Evolutionary conservation across 768 basidiomycete species (phyloP).

Genomic region (Cantharellus anzutake): DNA sequence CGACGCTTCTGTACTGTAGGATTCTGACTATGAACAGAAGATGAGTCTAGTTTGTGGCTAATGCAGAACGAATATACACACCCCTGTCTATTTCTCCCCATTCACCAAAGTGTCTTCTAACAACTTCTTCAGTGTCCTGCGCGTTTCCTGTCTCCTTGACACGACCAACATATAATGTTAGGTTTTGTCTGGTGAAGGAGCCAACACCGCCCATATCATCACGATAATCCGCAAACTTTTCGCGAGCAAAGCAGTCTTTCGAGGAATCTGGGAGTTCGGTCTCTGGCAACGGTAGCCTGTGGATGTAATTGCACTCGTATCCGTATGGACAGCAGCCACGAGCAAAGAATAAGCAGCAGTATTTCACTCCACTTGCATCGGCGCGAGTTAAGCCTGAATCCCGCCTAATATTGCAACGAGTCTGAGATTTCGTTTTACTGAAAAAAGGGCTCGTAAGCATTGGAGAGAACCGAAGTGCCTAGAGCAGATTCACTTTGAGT

Average conservation of each 20-base stretch:
- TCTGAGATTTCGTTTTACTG: conserved; percentile 88
- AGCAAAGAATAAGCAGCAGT: conserved; percentile 87
- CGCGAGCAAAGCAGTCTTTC: conserved; percentile 91
- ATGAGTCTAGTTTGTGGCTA: conserved; percentile 9
- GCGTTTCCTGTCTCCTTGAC: conserved; percentile 85
- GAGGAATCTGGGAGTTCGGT: conserved; percentile 70
- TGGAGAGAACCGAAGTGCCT: not conserved
- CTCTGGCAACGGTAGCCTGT: conserved; percentile 58
- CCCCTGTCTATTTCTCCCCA: conserved; percentile 89
- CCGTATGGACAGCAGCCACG: conserved; percentile 97
- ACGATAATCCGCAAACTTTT: conserved; percentile 92
- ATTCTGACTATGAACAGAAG: conserved; percentile 43
- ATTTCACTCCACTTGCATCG: conserved; percentile 81
- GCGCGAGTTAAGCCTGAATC: conserved; percentile 91
- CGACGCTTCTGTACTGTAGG: conserved; percentile 84
- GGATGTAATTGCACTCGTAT: conserved; percentile 94
- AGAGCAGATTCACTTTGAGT: conserved; percentile 57
- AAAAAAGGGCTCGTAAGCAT: not conserved
- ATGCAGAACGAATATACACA: conserved; percentile 15
- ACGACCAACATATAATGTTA: conserved; percentile 85
- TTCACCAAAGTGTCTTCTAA: conserved; percentile 82
- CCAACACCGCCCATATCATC: conserved; percentile 99
- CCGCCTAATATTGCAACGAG: conserved; percentile 69
- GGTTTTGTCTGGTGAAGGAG: conserved; percentile 82
- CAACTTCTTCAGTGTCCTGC: conserved; percentile 78